Base-by-base conservation (phyloP, 73 alveolate genomes). In the Tetrahymena elliotti region DNA sequence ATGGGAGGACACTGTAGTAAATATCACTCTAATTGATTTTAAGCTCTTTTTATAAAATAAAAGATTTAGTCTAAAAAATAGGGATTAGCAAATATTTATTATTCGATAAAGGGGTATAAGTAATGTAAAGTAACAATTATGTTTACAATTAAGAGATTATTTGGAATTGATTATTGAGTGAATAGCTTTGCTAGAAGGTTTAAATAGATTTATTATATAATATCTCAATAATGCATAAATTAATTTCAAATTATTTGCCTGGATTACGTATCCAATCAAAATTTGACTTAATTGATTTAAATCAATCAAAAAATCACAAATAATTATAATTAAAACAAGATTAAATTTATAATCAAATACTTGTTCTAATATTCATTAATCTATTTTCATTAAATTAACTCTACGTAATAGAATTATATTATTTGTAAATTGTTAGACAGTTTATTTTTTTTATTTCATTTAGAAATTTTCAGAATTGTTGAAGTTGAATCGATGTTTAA, bases 1-100 rank as follows among this genome's bases (percentile, higher is more conserved):
- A 93, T 52, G 99, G 99, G 11, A 98, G 95, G 82, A 94, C 97
- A 35, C 96, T 54, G 27, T 93, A 82, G 37, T 96, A 95, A 27
- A 95, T 82, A 83, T 95, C 97, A 83, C 84, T 96, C 33, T 95
- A 96, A 47, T 93, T 94, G 35, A 96, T 95, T 37, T 95, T 98
- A 0, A 94, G 96, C 37, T 93, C 98, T 33, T 94, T 97, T 36
- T 38, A 47, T 47, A 47, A 47, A 27, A 12, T 47, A 47, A 47
- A 13, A 18, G 13, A 0, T 22, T 18, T 68, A n/a, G 36, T 18
- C 1, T 12, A 68, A n/a, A 11, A n/a, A 68, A 54, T 22, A 27
- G 88, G 3, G 20, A 27, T 68, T n/a, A 68, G 22, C 6, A n/a
- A n/a, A n/a, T n/a, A n/a, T 27, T 27, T 68, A 31, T 68, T 22